phyloP scores from a whole-genome alignment of 1,284 basidiomycete species.

The Ustilago crameri region DNA sequence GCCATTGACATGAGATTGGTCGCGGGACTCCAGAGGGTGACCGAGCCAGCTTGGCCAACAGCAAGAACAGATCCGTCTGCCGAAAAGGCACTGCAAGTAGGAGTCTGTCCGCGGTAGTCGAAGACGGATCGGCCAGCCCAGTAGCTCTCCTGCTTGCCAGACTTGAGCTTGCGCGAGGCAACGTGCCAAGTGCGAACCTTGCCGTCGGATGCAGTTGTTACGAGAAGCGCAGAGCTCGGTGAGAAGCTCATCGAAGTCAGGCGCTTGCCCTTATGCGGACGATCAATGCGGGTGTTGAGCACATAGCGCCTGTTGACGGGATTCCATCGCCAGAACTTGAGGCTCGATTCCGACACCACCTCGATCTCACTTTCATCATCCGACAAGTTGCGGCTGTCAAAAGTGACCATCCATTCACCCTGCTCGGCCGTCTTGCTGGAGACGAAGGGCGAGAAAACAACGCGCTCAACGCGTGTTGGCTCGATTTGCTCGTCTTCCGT shows the following conservation, averaged over 20 bases:
- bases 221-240: slow-evolving; percentile 69
- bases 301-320: slow-evolving; percentile 67
- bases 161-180: slow-evolving; percentile 52
- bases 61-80: slow-evolving; percentile 87
- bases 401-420: slow-evolving; percentile 87
- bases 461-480: slow-evolving; percentile 80
- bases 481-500: slow-evolving; percentile 83
- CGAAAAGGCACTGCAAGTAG: slow-evolving; percentile 77
- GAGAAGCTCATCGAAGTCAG: slow-evolving; percentile 79
- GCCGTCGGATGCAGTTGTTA: slow-evolving; percentile 78
- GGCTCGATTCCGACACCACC: slow-evolving; percentile 80
- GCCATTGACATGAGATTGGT: slow-evolving; percentile 77
- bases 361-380: slow-evolving; percentile 26
- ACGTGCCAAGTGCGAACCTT: slow-evolving; percentile 77
- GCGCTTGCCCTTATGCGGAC: slow-evolving; percentile 79
- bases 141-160: slow-evolving; percentile 53
- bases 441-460: slow-evolving; percentile 73
- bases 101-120: slow-evolving; percentile 55
- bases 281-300: slow-evolving; percentile 87
- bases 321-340: slow-evolving; percentile 93
- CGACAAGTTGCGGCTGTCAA: slow-evolving; percentile 75
- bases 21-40: slow-evolving; percentile 81
- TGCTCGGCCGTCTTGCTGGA: slow-evolving; percentile 26
- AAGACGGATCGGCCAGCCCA: slow-evolving; percentile 64
- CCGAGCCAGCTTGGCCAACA: slow-evolving; percentile 76